Base-by-base conservation (phyloP, 306 rosid species). In the Trifolium dubium region DNA sequence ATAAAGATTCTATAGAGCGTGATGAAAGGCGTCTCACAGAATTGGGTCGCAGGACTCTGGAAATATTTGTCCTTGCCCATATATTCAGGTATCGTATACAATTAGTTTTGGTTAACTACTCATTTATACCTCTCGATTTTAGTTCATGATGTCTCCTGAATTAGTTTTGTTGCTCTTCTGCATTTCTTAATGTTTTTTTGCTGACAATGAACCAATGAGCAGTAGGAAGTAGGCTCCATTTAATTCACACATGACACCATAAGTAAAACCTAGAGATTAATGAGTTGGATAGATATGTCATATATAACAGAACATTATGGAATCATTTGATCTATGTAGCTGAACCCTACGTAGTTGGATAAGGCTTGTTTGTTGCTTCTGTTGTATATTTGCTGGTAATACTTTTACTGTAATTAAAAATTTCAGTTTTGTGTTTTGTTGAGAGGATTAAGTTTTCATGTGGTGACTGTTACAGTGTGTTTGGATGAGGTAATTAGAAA, bases 11-110 rank as follows among this genome's bases (percentile, higher is more conserved):
- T 73, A 88, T 87, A 66, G 99, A 92, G 89, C 97, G 97, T 19
- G 99, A 92, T 85, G 99, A 95, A 85, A 86, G 97, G 86, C 97
- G 96, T 72, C 98, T 95, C 54, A 92, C 99, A 3, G 98, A 95
- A 80, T 83, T 95, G 83, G 99, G 99, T 66, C 96, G 97, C 30
- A 92, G 96, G 85, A 92, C 98, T 81, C 90, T 95, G 74, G 99
- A 95, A 87, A 92, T 95, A 82, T 95, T 92, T 92, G 97, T 92
- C 77, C 98, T 95, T 83, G 93, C 92, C 30, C 97, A 95, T 80
- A 86, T 95, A 59, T 95, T 87, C 85, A 92, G 98, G 99, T 95
- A 82, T 37, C 35, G 30, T 43, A 63, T 65, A 70, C 54, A 30
- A 23, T 77, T 65, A 64, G 50, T 74, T 80, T 55, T 65, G 59